Conservation (phyloP, 2,329 filamentous ascomycete genomes). For the Aspergillus fischeri region DNA sequence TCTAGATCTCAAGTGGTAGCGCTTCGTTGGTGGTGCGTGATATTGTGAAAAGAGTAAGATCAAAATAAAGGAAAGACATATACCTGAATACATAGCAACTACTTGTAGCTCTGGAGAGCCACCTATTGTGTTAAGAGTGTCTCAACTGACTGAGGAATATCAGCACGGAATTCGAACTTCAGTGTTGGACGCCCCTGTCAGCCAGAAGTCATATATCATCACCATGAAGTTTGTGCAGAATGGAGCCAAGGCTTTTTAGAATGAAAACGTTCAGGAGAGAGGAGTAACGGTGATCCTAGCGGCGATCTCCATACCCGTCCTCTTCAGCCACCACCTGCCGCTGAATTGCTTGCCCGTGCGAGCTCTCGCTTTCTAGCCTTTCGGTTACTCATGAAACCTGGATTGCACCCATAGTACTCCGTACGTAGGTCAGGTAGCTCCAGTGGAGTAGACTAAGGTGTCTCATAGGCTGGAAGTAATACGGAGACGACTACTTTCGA, state of each 20-base stretch:
- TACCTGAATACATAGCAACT: no score
- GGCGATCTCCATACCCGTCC: conserved; percentile 25
- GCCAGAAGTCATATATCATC: background rate
- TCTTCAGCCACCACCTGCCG: conserved; percentile 10
- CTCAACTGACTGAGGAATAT: background rate
- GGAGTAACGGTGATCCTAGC: conserved; percentile 25
- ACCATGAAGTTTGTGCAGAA: background rate
- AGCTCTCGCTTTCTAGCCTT: background rate
- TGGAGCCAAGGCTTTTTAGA: conserved; percentile 6
- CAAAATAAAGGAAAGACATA: background rate
- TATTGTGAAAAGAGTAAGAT: background rate
- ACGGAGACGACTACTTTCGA: conserved; percentile 8
- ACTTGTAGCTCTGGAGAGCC: background rate
- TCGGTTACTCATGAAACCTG: conserved; percentile 7
- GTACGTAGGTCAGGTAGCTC: conserved; percentile 11
- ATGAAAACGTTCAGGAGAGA: conserved; percentile 9
- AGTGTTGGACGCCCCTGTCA: background rate
- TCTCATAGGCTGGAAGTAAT: conserved; percentile 10
- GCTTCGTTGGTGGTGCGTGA: no score
- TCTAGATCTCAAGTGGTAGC: no score
- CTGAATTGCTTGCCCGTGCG: conserved; percentile 5
- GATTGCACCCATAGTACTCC: background rate
- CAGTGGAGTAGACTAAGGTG: conserved; percentile 14
- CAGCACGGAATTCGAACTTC: background rate
- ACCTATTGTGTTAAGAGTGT: background rate